Base-by-base conservation (phyloP, 768 basidiomycete genomes). In the Baorangia bicolor region DNA sequence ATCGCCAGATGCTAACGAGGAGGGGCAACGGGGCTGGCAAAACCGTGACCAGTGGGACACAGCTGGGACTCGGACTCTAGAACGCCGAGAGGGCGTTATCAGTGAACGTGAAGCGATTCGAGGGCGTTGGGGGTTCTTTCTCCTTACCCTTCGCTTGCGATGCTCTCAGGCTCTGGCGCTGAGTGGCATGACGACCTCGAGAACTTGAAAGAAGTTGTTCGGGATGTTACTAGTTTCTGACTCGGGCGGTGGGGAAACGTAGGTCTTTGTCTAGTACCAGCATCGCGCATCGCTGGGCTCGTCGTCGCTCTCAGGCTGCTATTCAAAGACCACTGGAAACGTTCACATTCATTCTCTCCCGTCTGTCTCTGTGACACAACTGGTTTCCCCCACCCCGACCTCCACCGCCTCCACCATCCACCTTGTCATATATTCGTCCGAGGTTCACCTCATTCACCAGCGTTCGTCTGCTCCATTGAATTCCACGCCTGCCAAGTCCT, bases 351-450 rank as follows among this genome's bases (percentile, higher is more conserved):
- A n/a, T n/a, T n/a, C n/a, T n/a, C n/a, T n/a, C n/a, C n/a, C 86
- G 90, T n/a, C 78, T 90, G 53, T 87, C 88, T 13, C 75, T 96
- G n/a, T n/a, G n/a, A 42, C 87, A 89, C 61, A 87, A 85, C 47
- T 94, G 93, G 93, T 92, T 92, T 62, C 91, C 91, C 11, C 90
- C 90, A 55, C 88, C 90, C 12, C 77, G 75, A 47, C 84, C 86
- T 8, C 83, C 85, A 2, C 82, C 81, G 10, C 78, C 80, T 12
- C 59, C 68, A 13, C 74, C 79, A 3, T 73, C 71, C 30, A 75
- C 73, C 27, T 44, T 73, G 44, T 69, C 73, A 14, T 72, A 74
- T 41, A 72, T 73, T 46, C 70, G 72, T 16, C 70, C 70, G 21
- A 66, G 74, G 50, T 69, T 71, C 31, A 71, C 70, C n/a, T 71